phyloP scores from a whole-genome alignment of 805 yeast genomes.

The Yamadazyma sp. region DNA sequence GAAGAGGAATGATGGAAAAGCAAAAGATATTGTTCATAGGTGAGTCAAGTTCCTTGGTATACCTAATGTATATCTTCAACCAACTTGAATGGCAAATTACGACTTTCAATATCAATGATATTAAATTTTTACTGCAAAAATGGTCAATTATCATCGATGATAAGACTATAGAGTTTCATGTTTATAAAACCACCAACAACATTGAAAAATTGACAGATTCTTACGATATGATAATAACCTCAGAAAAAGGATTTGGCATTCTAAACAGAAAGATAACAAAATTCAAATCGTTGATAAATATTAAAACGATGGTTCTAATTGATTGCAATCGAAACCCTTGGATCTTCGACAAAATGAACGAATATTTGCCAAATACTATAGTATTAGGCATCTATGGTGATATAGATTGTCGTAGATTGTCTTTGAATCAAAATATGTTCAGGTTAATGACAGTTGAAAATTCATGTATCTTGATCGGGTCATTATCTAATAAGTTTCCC shows the following conservation, averaged over 20 bases:
- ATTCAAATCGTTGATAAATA: conserved; percentile 6
- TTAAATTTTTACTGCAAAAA: background rate
- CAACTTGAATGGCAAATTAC: conserved; percentile 14
- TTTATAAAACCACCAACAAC: conserved; percentile 1
- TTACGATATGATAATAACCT: conserved; percentile 12
- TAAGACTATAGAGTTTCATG: background rate
- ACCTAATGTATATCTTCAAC: conserved; percentile 13
- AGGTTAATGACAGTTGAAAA: conserved; percentile 6
- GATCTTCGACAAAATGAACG: conserved; percentile 9
- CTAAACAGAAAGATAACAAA: conserved; percentile 1
- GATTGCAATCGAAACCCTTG: conserved; percentile 17
- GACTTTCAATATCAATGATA: conserved; percentile 1
- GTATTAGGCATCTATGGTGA: conserved; percentile 14
- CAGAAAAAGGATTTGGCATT: conserved; percentile 5
- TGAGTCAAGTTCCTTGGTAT: conserved; percentile 16
- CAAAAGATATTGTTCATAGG: conserved; percentile 15
- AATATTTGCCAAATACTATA: conserved; percentile 7
- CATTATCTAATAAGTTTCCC: background rate
- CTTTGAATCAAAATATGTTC: conserved; percentile 7
- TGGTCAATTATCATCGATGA: conserved; percentile 3
- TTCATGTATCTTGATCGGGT: conserved; percentile 6
- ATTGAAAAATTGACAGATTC: conserved; percentile 2
- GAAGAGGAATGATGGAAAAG: conserved; percentile 5
- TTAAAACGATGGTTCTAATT: conserved; percentile 9
- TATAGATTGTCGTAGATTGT: conserved; percentile 14